Base-by-base conservation (phyloP, 2,329 filamentous ascomycete genomes). In the Rhytidhysteron rufulum region DNA sequence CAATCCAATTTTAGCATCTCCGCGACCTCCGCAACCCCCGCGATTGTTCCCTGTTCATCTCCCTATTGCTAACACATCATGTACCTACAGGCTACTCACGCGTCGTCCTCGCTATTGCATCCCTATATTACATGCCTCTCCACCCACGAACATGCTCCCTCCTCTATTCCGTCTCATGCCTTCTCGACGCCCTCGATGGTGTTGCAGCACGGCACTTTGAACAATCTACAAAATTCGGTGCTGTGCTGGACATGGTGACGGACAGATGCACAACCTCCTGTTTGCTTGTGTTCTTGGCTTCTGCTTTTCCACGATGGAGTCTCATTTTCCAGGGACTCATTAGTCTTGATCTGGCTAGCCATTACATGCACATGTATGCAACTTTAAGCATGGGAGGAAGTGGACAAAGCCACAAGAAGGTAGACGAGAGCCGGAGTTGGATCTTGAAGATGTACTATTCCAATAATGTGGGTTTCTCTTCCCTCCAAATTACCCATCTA, bases 321-420 rank as follows among this genome's bases (percentile, higher is more conserved):
- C 89, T 97, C 53, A 62, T 97, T 43, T 98, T 98, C 77, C 93
- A 98, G 73, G 81, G 85, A 32, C 72, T 98, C 60, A 95, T 98
- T 66, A 86, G 85, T 40, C 72, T 98, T 56, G 93, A 98, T 68
- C 78, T 98, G 50, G 86, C 93, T 20, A 95, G 89, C 65, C 93
- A 98, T 69, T 98, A 97, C 65, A 91, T 97, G 75, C 93, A 98
- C 72, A 98, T 98, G 93, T 97, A 95, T 64, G 88, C 90, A 10
- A 95, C 89, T 1, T 73, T 96, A 58, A 83, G 84, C 50, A 93
- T 95, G 81, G 88, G 86, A 39, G 88, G 88, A 39, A 77, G 80
- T 39, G 79, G 82, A 15, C 73, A 79, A 54, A 87, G 89, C 72
- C 93, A 98, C 73, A 98, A 98, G 81, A 90, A 86, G 55, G 83